A percentile compares a stretch with the other conserved stretches of the same genome.
phyloP scores from a whole-genome alignment of 2,329 filamentous ascomycete species.

The Neodidymelliopsis sp. region DNA sequence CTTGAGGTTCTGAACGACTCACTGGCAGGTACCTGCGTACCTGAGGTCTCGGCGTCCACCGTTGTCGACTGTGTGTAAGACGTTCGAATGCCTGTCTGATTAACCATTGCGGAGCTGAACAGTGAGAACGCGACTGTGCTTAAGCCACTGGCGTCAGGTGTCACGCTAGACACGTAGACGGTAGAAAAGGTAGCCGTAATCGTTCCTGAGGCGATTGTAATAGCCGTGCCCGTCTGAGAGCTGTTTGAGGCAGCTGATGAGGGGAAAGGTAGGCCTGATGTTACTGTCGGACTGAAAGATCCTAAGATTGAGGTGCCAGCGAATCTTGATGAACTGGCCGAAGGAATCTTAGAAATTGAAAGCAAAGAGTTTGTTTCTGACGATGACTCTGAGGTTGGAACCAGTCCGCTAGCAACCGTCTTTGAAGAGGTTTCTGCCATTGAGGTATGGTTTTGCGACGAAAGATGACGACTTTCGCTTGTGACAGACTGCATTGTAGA shows the following conservation, averaged over 20 bases:
- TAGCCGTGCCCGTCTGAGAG: neutral
- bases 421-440: neutral
- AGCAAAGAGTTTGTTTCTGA: neutral
- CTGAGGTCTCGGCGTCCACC: neutral
- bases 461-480: neutral
- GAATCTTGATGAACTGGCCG: neutral
- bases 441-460: neutral
- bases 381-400: constrained; percentile 2
- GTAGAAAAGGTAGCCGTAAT: constrained; percentile 16
- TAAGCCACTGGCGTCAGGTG: neutral
- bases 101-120: constrained; percentile 5
- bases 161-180: constrained; percentile 3
- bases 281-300: neutral
- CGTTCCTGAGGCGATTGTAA: neutral
- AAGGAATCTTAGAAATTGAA: neutral
- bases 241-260: neutral
- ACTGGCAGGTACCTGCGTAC: constrained; percentile 4
- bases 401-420: neutral
- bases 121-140: constrained; percentile 13
- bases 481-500: neutral
- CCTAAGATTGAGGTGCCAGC: neutral
- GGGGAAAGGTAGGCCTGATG: neutral
- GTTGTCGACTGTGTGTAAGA: neutral
- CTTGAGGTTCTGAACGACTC: constrained; percentile 2
- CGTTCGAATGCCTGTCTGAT: neutral